A percentile compares a stretch with the other conserved stretches of the same genome.
phyloP scores from a whole-genome alignment of 106 monocot genomes.

The Phalaenopsis equestris region DNA sequence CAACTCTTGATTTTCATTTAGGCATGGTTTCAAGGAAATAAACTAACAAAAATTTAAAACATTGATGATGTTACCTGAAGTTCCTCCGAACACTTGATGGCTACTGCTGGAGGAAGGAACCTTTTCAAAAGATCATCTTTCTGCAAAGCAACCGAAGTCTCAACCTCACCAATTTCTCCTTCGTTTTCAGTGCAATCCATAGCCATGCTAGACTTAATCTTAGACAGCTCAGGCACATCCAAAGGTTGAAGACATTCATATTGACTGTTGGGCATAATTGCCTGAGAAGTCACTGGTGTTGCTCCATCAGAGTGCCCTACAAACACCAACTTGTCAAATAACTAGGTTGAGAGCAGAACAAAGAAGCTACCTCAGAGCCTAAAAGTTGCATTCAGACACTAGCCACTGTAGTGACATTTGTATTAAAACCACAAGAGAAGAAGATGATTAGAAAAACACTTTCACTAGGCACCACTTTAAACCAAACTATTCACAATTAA shows the following conservation, averaged over 20 bases:
- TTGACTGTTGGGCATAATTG: background rate
- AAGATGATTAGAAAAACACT: no score
- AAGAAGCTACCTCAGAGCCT: no score
- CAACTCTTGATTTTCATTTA: no score
- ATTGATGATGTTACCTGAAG: conserved; percentile 1
- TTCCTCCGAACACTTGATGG: background rate
- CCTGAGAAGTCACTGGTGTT: background rate
- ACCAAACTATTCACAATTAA: no score
- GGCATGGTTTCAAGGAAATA: no score
- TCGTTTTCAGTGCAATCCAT: background rate
- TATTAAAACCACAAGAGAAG: no score
- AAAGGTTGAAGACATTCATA: background rate
- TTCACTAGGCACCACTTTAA: no score
- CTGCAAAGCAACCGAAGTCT: background rate
- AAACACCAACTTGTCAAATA: background rate
- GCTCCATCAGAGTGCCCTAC: background rate
- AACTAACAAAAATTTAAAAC: background rate
- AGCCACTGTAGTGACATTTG: no score
- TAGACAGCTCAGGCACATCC: background rate
- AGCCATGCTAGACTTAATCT: background rate
- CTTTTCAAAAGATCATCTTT: background rate
- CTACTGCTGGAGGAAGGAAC: background rate
- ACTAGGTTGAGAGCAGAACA: no score
- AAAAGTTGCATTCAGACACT: no score
- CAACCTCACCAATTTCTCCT: background rate